Evolutionary conservation across 2,329 filamentous ascomycete species (phyloP).

Genomic region (Didymellaceae sp.): DNA sequence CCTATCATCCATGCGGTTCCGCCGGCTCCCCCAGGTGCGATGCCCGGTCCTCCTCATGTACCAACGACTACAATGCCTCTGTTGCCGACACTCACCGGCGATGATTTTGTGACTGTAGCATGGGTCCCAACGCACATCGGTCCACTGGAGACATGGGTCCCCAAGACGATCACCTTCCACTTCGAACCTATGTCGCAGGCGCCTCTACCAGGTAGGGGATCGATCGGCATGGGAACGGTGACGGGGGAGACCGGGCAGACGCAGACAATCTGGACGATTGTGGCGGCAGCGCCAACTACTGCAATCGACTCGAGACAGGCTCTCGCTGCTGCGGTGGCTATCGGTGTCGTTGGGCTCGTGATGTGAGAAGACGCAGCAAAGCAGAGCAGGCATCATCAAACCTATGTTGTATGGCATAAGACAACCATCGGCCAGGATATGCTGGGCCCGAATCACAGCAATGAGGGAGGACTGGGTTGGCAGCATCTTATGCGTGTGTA

Average conservation of each 20-base stretch:
- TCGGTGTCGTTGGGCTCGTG: conserved; percentile 31
- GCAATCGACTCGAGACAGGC: conserved; percentile 22
- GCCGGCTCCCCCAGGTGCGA: conserved; percentile 2
- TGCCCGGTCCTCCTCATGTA: neutral
- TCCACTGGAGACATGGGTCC: conserved; percentile 41
- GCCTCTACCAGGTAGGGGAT: conserved; percentile 36
- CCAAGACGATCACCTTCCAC: conserved; percentile 36
- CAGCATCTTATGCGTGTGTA: neutral
- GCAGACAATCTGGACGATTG: conserved; percentile 30
- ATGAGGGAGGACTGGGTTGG: neutral
- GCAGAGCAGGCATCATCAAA: neutral
- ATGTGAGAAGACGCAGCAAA: conserved; percentile 13
- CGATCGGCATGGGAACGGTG: conserved; percentile 46
- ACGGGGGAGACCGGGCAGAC: conserved; percentile 38
- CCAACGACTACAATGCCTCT: conserved; percentile 6
- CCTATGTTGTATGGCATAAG: too few species aligned
- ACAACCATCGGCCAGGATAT: neutral
- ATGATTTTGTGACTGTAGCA: conserved; percentile 37
- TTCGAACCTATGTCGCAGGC: conserved; percentile 29
- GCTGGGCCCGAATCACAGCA: neutral
- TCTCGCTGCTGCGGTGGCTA: conserved; percentile 30
- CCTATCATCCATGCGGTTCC: conserved; percentile 10
- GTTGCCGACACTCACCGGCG: conserved; percentile 3
- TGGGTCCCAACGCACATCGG: conserved; percentile 44
- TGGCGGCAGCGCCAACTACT: conserved; percentile 31